phyloP scores from a whole-genome alignment of 2,329 filamentous ascomycete species.

The Colletotrichum liaoningense region DNA sequence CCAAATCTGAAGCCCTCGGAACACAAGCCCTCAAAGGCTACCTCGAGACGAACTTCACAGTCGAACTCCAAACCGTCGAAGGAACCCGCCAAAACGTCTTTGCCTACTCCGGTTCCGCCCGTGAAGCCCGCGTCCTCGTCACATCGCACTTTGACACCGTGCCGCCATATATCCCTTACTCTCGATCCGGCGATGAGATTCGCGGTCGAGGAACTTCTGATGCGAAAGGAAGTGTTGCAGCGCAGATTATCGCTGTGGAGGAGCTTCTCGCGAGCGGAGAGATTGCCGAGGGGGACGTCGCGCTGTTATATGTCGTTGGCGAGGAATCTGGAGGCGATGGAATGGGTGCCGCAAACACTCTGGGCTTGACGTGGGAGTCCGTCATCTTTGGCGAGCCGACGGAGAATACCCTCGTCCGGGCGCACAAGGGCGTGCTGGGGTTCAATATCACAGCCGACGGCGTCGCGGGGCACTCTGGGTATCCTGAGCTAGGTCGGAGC shows the following conservation, averaged over 20 bases:
- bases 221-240: slow-evolving; percentile 76
- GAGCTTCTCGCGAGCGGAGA: slow-evolving; percentile 57
- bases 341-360: slow-evolving; percentile 69
- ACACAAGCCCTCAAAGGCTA: slow-evolving; percentile 76
- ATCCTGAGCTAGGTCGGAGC: slow-evolving; percentile 89
- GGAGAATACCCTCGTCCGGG: slow-evolving; percentile 85
- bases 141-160: slow-evolving; percentile 87
- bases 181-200: slow-evolving; percentile 66
- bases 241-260: slow-evolving; percentile 77
- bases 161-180: slow-evolving; percentile 79
- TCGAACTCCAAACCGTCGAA: slow-evolving; percentile 46
- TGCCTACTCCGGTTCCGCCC: slow-evolving; percentile 68
- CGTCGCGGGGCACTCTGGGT: slow-evolving; percentile 87
- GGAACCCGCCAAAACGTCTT: slow-evolving; percentile 78
- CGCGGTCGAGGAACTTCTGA: slow-evolving; percentile 81
- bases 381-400: slow-evolving; percentile 96
- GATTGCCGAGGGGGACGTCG: slow-evolving; percentile 61
- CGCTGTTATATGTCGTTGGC: slow-evolving; percentile 78
- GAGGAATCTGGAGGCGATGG: slow-evolving; percentile 86
- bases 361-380: slow-evolving; percentile 63
- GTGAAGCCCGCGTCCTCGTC: slow-evolving; percentile 69
- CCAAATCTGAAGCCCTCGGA: slow-evolving; percentile 74
- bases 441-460: slow-evolving; percentile 77
- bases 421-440: slow-evolving; percentile 87
- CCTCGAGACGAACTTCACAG: slow-evolving; percentile 62